Evolutionary conservation across 208 protist species (phyloP), one percentile per base, ranked within the genome.

Genomic region (Crithidia acanthocephali): DNA sequence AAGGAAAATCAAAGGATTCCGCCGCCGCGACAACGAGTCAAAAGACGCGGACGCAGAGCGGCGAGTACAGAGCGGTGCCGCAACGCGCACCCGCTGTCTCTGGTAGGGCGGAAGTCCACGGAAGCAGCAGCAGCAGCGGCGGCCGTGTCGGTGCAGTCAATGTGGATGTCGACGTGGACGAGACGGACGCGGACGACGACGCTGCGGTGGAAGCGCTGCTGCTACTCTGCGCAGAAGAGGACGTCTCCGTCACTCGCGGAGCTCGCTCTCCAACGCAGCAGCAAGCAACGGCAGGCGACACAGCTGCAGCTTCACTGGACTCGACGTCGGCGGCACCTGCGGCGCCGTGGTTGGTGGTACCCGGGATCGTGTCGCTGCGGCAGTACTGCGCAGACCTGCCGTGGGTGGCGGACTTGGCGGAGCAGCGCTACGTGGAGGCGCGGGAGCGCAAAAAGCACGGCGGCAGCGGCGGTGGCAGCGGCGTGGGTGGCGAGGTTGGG

Each of bases 311-410:
- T n/a, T n/a, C n/a, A n/a, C n/a, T n/a, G n/a, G n/a, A n/a, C n/a
- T n/a, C n/a, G n/a, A n/a, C n/a, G 16, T 45, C 69, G 0, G 5
- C 22, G 1, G 16, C 40, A 28, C 0, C 35, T 3, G 28, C 37
- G 33, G 59, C 32, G 32, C 53, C 47, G 59, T 65, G 60, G 64
- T 50, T 86, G 35, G 68, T 69, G 6, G 66, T 83, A 22, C 81
- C 81, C 9, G 61, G 59, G 8, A 66, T 86, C n/a, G 35, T 86
- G 4, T 76, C 81, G 2, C 66, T 83, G 2, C 25, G 35, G 8
- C 70, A 86, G 57, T 86, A 79, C 74, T 76, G 72, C 56, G 67
- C 57, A 10, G 81, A 86, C 35, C 56, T 73, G 47, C 77, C 66
- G 65, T 80, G 53, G 73, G 68, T 75, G 22, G 65, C 52, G 0